Conservation (phyloP, 2,329 filamentous ascomycete genomes). For the Cercospora beticola region DNA sequence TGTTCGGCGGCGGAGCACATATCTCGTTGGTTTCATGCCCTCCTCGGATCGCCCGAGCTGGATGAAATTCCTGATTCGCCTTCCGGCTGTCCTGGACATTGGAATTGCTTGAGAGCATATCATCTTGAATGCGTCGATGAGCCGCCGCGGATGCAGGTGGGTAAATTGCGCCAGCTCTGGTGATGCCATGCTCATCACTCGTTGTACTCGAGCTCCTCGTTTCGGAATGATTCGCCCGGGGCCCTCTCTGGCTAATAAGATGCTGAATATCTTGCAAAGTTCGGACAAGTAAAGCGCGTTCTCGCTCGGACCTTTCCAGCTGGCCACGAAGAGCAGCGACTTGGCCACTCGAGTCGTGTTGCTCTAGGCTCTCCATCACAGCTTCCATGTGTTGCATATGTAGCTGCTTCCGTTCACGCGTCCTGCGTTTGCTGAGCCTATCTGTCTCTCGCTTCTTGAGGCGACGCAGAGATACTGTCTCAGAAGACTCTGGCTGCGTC, state of each 20-base stretch:
- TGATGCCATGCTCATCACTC: not conserved
- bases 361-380: not conserved
- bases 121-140: not conserved
- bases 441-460: not conserved
- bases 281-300: not conserved
- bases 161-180: not conserved
- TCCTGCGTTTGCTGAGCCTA: not conserved
- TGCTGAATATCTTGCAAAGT: not conserved
- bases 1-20: not conserved
- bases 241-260: not conserved
- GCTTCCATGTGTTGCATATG: not conserved
- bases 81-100: not conserved
- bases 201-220: not conserved
- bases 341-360: not conserved
- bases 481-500: not conserved
- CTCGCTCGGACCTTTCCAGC: not conserved
- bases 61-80: not conserved
- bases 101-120: not conserved
- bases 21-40: not conserved
- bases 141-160: not conserved
- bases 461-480: not conserved
- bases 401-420: not conserved
- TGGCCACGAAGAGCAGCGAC: not conserved
- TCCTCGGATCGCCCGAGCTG: not conserved
- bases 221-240: not conserved